Evolutionary conservation across 2,329 filamentous ascomycete genomes (phyloP), one percentile per base, ranked within the genome.

Genomic region (Trichoderma harzianum): DNA sequence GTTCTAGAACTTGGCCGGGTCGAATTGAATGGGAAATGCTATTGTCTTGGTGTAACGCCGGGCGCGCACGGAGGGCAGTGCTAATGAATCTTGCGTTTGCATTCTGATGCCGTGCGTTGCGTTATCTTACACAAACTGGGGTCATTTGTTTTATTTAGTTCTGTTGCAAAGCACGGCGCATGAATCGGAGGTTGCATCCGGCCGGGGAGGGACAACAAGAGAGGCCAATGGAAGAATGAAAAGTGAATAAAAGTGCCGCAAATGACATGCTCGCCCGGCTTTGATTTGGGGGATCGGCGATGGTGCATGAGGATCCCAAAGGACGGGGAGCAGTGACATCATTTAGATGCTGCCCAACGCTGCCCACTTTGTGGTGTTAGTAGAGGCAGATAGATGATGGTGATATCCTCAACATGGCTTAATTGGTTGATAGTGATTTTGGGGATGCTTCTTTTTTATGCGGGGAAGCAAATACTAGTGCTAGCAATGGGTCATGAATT

Each of bases 231-330:
- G 11, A 10, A 5, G 18, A 58, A 8, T 7, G 18, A 32, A 32
- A 24, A 2, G 0, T 28, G 7, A 55, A 26, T 12, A 26, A 66
- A 66, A 57, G 47, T 57, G 64, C 51, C 51, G 51, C 51, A 57
- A 39, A 39, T 36, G 32, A 57, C 8, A 67, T 11, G 51, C 16
- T 58, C 34, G 53, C 55, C 12, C 34, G 18, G 65, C 18, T 24
- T 43, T 68, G 51, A 26, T 24, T 58, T 39, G 64, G 53, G 65
- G 65, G 53, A 68, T 68, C 65, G 65, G 64, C 64, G 10, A n/a
- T 16, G 12, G 51, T 60, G 53, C 34, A 47, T 47, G 24, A 39
- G 26, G 51, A 28, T 34, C 18, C 32, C 21, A 7, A n/a, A n/a
- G 16, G 39, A 43, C 39, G 3, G 16, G 39, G 39, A 43, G 39